Base-by-base conservation (phyloP, 371 early-diverging fungal species). In the Apophysomyces elegans region DNA sequence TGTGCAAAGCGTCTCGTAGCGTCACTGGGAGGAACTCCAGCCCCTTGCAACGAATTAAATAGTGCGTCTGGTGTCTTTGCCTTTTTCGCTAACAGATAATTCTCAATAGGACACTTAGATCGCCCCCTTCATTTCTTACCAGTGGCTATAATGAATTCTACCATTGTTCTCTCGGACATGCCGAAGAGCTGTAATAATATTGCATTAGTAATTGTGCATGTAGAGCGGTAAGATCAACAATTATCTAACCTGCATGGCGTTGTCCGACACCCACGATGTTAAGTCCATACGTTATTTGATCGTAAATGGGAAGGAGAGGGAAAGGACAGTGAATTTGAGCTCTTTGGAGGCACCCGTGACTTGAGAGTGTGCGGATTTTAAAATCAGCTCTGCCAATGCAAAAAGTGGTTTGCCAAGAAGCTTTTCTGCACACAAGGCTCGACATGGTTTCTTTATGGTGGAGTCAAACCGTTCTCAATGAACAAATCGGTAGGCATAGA, bases 261-360 rank as follows among this genome's bases (percentile, higher is more conserved):
- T 79, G 77, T 96, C 96, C 35, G 93, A 91, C 12, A 94, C 90
- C 94, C 92, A 93, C 37, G 72, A 63, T 26, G 68, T 71, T 63
- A 80, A 65, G 70, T 78, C 78, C 81, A 80, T 80, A 8, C 2
- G 32, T 26, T 58, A 38, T 35, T 38, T 37, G 58, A 58, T 45
- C 46, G 46, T 26, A 26, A 26, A 18, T 43, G 13, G 46, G 46
- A 13, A 45, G n/a, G 46, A 13, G 46, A 43, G 46, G 13, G 16
- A 13, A 45, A 50, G 21, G 18, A 21, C 54, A 50, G 54, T 32
- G 54, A 18, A 21, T 26, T 9, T 50, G 9, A 21, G 0, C 21
- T 11, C 41, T 41, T 41, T 5, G 21, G 21, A 21, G 21, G 5
- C 16, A 50, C 5, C 16, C 13, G 41, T 8, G 41, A 41, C 13